These are phyloP conservation scores for Globisporangium cylindrosporum DNA, from an alignment of 352 stramenopile genomes.

Conservation along the genomic window DNA sequence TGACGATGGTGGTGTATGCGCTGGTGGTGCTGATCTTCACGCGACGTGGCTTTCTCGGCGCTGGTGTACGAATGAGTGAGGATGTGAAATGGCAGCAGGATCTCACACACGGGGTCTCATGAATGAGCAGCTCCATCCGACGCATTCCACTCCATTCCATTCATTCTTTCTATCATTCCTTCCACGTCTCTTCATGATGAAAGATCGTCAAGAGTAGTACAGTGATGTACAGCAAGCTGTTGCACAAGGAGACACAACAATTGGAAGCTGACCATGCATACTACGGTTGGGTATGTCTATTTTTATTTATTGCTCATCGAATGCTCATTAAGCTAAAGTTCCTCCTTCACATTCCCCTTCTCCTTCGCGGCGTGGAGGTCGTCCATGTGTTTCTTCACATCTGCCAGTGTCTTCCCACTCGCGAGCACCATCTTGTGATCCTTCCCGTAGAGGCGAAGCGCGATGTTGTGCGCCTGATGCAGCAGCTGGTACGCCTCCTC, in stretches of 20 bases:
- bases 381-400: slow-evolving; percentile 60
- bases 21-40: background rate
- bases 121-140: background rate
- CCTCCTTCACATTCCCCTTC: slow-evolving; percentile 12
- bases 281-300: background rate
- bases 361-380: slow-evolving; percentile 21
- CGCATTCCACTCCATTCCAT: background rate
- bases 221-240: background rate
- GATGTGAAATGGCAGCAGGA: slow-evolving; percentile 3
- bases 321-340: slow-evolving; percentile 4
- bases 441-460: slow-evolving; percentile 58
- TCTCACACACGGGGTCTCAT: background rate
- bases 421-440: slow-evolving; percentile 57
- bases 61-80: background rate
- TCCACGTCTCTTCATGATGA: slow-evolving; percentile 15
- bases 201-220: slow-evolving; percentile 13
- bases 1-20: slow-evolving; percentile 15
- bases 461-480: slow-evolving; percentile 64
- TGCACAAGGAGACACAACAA: background rate
- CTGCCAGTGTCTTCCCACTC: slow-evolving; percentile 57
- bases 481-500: slow-evolving; percentile 58
- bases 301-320: background rate
- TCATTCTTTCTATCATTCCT: slow-evolving; percentile 9
- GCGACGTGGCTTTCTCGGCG: background rate
- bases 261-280: background rate